Conservation (phyloP, 163 green algal species). For the Scenedesmus sp. region DNA sequence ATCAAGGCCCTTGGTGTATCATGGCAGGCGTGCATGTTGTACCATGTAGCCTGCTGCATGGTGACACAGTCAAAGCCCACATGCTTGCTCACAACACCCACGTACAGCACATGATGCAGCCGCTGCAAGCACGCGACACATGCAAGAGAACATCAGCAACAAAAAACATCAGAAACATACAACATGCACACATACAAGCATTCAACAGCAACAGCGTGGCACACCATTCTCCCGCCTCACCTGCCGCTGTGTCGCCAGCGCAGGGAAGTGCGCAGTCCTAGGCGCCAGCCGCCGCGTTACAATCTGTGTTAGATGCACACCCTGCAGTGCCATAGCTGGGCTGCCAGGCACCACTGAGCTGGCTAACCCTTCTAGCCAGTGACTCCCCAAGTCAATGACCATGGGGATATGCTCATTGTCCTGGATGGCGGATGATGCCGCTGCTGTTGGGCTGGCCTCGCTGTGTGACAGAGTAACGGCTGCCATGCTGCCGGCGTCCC, state of each 20-base stretch:
- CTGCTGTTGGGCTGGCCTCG: background rate
- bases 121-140: background rate
- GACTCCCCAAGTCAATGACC: conserved; percentile 70
- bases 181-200: background rate
- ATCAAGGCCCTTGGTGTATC: too few species aligned
- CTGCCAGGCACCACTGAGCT: background rate
- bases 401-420: conserved; percentile 59
- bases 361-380: conserved; percentile 58
- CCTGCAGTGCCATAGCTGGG: conserved; percentile 6
- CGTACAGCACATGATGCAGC: background rate
- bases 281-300: conserved; percentile 36
- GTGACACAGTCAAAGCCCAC: background rate
- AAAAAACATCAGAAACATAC: background rate
- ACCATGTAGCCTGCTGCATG: background rate
- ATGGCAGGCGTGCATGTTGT: too few species aligned
- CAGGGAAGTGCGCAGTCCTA: conserved; percentile 43
- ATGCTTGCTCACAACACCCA: background rate
- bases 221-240: background rate
- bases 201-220: too few species aligned
- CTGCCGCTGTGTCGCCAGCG: conserved; percentile 38
- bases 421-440: background rate
- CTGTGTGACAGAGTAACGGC: background rate
- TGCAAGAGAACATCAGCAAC: background rate
- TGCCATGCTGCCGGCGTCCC: background rate
- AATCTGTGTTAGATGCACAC: conserved; percentile 53